Base-by-base conservation (phyloP, 371 early-diverging fungal genomes). In the Mucor saturninus region DNA sequence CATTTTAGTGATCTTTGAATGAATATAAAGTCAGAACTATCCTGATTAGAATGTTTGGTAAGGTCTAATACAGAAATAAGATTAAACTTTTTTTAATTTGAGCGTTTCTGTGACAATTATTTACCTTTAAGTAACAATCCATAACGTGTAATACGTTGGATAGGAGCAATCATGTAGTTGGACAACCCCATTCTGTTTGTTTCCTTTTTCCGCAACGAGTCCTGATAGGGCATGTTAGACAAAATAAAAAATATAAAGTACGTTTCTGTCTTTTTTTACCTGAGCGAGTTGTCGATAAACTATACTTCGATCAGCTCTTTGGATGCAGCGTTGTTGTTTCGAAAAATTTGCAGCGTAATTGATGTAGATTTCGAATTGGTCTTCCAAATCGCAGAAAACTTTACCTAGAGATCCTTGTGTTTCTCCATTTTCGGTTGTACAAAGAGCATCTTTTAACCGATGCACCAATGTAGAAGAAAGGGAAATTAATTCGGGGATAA, bases 101-200 rank as follows among this genome's bases (percentile, higher is more conserved):
- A 21, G 21, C 28, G 1, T 39, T 55, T 29, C n/a, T 54, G 39
- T 38, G 43, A 40, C 39, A 39, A 29, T 38, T 45, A 9, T 9
- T 14, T 52, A 73, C 76, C 75, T 71, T 72, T 71, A 13, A 78
- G 62, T 13, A 78, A 54, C 11, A 78, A 58, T 4, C 69, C 64
- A 43, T 78, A 78, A 13, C 79, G 67, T n/a, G 79, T 71, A 28
- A 78, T 69, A 32, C 79, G 65, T 53, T 78, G 79, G 59, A 78
- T 78, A n/a, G 79, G 79, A 53, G 76, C 73, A 59, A 78, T 78
- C 72, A 76, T 65, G 54, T 78, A 78, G 50, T 76, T 76, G 15
- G 66, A 60, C 37, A 78, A 60, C n/a, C 62, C 69, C 61, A 78
- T 69, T 14, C 68, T 63, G 51, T 69, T 73, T 30, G 68, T 71